A percentile compares a stretch with the other conserved stretches of the same genome.
Evolutionary conservation across 345 rosid genomes (phyloP).

Genomic region (Isatis tinctoria): DNA sequence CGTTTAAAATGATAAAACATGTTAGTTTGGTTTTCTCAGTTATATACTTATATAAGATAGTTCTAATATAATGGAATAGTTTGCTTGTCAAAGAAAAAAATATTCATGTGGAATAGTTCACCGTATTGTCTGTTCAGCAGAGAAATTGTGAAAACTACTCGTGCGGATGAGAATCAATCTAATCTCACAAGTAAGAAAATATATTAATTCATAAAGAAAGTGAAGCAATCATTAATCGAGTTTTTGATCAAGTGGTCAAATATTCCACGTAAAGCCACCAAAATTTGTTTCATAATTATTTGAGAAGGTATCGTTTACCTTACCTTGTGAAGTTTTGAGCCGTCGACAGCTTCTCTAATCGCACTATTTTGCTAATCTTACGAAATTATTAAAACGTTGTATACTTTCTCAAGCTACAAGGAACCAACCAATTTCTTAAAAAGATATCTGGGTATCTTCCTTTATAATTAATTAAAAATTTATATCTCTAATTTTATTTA

Average conservation of each 20-base stretch:
- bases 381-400: not conserved
- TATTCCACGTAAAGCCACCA: constrained; percentile 13
- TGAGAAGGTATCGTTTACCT: not conserved
- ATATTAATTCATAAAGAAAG: not conserved
- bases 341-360: not conserved
- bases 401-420: not conserved
- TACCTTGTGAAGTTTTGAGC: not conserved
- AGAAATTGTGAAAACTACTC: constrained; percentile 20
- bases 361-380: not conserved
- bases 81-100: not conserved
- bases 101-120: not conserved
- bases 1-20: not conserved
- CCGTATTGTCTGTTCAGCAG: not conserved
- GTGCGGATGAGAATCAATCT: constrained; percentile 18
- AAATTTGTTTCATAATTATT: not conserved
- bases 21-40: not conserved
- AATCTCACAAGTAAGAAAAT: not conserved
- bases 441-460: too few relatives aligned
- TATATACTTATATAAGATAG: not conserved
- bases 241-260: constrained; percentile 13
- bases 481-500: too few relatives aligned
- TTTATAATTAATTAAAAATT: too few relatives aligned
- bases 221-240: not conserved
- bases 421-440: too few relatives aligned
- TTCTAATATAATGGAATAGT: not conserved